Conservation (phyloP, 306 rosid genomes). For the Pyrus pyrifolia region DNA sequence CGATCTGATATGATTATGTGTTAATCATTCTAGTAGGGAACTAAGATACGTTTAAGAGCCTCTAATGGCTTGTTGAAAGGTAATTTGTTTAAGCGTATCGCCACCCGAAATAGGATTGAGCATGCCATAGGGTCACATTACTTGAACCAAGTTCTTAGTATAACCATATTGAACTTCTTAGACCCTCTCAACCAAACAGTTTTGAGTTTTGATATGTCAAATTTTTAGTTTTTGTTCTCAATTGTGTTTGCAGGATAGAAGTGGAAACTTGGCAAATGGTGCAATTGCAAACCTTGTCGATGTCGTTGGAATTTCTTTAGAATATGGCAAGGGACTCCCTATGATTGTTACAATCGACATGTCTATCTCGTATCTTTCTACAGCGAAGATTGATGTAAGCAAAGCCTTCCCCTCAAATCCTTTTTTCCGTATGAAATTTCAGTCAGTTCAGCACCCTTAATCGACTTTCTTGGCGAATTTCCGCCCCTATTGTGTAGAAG, state of each 20-base stretch:
- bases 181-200: too few species aligned
- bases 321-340: conserved; percentile 48
- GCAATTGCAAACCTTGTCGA: conserved; percentile 79
- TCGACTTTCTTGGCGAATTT: too few species aligned
- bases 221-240: not conserved
- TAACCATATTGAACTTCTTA: too few species aligned
- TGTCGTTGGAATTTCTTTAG: conserved; percentile 48
- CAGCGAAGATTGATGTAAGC: conserved; percentile 52
- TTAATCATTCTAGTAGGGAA: too few species aligned
- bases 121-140: too few species aligned
- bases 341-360: conserved; percentile 70
- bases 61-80: too few species aligned
- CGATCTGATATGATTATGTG: too few species aligned
- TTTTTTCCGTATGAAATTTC: not conserved
- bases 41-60: too few species aligned
- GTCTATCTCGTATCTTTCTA: conserved; percentile 59
- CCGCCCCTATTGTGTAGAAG: not conserved
- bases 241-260: conserved; percentile 26
- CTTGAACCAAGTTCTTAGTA: too few species aligned
- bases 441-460: not conserved
- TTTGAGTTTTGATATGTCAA: too few species aligned
- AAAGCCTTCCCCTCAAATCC: not conserved
- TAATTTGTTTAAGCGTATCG: too few species aligned
- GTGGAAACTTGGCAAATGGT: conserved; percentile 60
- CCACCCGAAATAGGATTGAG: too few species aligned